Evolutionary conservation across 306 rosid species (phyloP).

Genomic region (Lathyrus tuberosus): DNA sequence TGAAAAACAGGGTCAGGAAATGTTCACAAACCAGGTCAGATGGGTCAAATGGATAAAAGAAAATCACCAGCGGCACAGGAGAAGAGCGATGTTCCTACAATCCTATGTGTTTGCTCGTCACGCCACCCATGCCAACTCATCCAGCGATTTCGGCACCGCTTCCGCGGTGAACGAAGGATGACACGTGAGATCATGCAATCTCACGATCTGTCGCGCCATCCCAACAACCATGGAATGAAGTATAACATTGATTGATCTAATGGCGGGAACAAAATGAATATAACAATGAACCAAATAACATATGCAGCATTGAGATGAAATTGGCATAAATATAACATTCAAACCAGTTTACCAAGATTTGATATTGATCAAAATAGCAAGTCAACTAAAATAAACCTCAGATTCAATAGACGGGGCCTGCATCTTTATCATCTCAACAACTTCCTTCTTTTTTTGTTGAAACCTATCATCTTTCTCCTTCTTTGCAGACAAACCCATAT

Average conservation of each 20-base stretch:
- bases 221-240: neutral
- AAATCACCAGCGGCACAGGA: no score
- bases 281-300: conserved; percentile 32
- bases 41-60: no score
- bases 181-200: no score
- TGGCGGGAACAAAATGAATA: conserved; percentile 2
- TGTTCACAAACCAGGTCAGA: no score
- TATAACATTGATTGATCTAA: neutral
- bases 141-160: no score
- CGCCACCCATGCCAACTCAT: no score
- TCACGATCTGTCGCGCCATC: no score
- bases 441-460: conserved; percentile 84
- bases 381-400: conserved; percentile 56
- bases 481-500: conserved; percentile 78
- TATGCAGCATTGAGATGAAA: conserved; percentile 13
- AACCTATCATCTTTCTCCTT: conserved; percentile 87
- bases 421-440: conserved; percentile 74
- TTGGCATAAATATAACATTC: conserved; percentile 10
- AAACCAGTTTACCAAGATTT: conserved; percentile 19
- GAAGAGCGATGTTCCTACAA: no score
- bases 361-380: conserved; percentile 23
- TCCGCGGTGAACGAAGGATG: no score
- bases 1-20: no score
- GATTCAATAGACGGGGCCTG: conserved; percentile 59
- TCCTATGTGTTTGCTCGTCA: no score